Evolutionary conservation across 768 basidiomycete species (phyloP).

Genomic region (Leucosporidium scottii): DNA sequence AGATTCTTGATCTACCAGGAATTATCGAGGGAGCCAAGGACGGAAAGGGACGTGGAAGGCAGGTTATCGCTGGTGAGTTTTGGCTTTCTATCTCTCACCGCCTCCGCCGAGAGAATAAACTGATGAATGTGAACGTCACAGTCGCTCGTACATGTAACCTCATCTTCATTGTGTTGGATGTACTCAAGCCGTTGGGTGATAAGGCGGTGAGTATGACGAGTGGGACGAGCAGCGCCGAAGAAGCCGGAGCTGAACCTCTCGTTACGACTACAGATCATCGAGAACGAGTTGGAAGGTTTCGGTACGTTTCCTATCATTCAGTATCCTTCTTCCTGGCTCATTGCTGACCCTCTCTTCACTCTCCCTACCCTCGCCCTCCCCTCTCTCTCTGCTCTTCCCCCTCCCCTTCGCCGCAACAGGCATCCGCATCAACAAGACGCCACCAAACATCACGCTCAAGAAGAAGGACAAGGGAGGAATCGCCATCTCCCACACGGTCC

Average conservation of each 20-base stretch:
- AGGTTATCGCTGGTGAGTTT: conserved; percentile 49
- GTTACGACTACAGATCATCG: conserved; percentile 62
- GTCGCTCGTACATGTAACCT: conserved; percentile 97
- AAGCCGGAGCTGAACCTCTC: not conserved
- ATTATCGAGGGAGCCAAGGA: conserved; percentile 98
- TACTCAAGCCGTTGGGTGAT: conserved; percentile 94
- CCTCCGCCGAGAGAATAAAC: not conserved
- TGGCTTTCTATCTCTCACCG: conserved; percentile 48
- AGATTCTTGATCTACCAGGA: conserved; percentile 62
- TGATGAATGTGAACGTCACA: conserved; percentile 38
- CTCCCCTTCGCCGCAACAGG: not conserved
- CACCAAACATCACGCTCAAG: conserved; percentile 62
- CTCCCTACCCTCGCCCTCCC: not conserved
- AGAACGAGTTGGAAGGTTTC: conserved; percentile 92
- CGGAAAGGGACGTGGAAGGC: conserved; percentile 89
- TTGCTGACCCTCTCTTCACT: too few species aligned
- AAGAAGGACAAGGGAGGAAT: conserved; percentile 74
- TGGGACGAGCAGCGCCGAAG: too few species aligned
- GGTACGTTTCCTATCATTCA: conserved; percentile 47
- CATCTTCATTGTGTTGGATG: conserved; percentile 97
- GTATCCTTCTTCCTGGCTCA: too few species aligned
- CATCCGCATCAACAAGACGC: conserved; percentile 75
- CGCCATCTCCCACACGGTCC: conserved; percentile 92
- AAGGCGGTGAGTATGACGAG: conserved; percentile 16
- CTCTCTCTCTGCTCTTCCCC: too few species aligned